Conservation (phyloP, 257 asterid genomes). For the Penstemon eatonii region DNA sequence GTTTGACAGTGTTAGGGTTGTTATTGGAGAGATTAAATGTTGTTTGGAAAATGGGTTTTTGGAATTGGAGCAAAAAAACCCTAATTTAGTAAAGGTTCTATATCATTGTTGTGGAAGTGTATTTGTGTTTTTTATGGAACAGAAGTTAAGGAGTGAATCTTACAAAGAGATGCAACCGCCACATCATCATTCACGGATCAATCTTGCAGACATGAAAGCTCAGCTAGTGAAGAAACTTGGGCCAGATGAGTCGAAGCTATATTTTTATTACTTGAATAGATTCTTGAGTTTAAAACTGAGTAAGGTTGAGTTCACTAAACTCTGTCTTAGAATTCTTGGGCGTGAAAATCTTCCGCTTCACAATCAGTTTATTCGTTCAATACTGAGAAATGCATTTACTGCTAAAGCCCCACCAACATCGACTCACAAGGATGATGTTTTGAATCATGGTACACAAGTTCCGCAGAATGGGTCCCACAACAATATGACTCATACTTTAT, state of each 20-base stretch:
- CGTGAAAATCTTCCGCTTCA: conserved; percentile 64
- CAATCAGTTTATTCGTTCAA: conserved; percentile 63
- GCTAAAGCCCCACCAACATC: conserved; percentile 54
- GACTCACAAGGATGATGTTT: conserved; percentile 32
- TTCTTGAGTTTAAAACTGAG: conserved; percentile 61
- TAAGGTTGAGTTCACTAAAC: conserved; percentile 63
- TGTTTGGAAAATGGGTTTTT: conserved; percentile 34
- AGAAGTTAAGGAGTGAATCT: conserved; percentile 14
- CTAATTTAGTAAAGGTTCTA: conserved; percentile 39
- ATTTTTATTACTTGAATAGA: conserved; percentile 54
- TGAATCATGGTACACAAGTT: conserved; percentile 31
- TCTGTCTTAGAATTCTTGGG: conserved; percentile 58
- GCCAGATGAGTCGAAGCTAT: conserved; percentile 62
- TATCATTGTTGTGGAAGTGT: conserved; percentile 32
- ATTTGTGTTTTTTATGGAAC: conserved; percentile 36
- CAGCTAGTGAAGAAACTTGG: conserved; percentile 67
- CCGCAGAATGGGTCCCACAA: conserved; percentile 46
- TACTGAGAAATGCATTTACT: conserved; percentile 59
- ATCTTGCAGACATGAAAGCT: conserved; percentile 65
- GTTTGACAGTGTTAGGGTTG: conserved; percentile 32
- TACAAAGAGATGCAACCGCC: conserved; percentile 61
- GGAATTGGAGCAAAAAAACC: conserved; percentile 49
- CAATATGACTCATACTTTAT: conserved; percentile 30
- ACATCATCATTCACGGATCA: conserved; percentile 57
- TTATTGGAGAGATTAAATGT: conserved; percentile 29